These are phyloP conservation scores for Mycena chlorophos DNA, from an alignment of 768 basidiomycete genomes.

Conservation along the genomic window DNA sequence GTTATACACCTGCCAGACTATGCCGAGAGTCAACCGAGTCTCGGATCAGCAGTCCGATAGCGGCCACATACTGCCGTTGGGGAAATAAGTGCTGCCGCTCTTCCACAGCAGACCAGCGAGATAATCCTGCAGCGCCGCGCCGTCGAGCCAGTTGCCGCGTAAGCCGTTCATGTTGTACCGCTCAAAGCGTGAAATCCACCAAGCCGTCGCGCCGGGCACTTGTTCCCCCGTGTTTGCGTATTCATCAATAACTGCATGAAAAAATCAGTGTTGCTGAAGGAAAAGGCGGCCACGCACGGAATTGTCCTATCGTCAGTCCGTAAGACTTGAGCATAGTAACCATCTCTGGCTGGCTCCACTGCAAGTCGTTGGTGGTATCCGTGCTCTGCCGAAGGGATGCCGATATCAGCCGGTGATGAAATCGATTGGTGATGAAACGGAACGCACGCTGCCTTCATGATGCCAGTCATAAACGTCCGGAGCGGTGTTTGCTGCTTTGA, in stretches of 20 bases:
- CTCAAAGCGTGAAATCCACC: constrained; percentile 27
- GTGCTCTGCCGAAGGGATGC: constrained; percentile 12
- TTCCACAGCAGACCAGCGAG: constrained; percentile 23
- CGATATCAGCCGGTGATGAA: not conserved
- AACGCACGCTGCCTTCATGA: constrained; percentile 21
- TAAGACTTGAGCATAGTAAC: constrained; percentile 19
- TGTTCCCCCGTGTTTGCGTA: constrained; percentile 22
- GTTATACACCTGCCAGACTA: constrained; percentile 26
- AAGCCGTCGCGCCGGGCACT: constrained; percentile 20
- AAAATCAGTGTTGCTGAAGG: not conserved
- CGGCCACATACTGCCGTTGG: constrained; percentile 17
- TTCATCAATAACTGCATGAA: constrained; percentile 24
- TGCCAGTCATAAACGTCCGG: constrained; percentile 26
- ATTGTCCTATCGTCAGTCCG: constrained; percentile 15
- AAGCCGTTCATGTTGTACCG: constrained; percentile 23
- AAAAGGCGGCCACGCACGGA: constrained; percentile 8
- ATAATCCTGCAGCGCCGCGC: constrained; percentile 22
- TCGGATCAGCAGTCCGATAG: not conserved
- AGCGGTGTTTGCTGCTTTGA: constrained; percentile 17
- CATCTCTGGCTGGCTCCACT: constrained; percentile 21
- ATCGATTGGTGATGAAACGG: not conserved
- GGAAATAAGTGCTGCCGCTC: constrained; percentile 23
- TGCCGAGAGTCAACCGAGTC: not conserved
- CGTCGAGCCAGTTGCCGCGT: constrained; percentile 25
- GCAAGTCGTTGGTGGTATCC: constrained; percentile 22